Evolutionary conservation across 2,329 filamentous ascomycete genomes (phyloP).

Genomic region (Fusarium chaquense): DNA sequence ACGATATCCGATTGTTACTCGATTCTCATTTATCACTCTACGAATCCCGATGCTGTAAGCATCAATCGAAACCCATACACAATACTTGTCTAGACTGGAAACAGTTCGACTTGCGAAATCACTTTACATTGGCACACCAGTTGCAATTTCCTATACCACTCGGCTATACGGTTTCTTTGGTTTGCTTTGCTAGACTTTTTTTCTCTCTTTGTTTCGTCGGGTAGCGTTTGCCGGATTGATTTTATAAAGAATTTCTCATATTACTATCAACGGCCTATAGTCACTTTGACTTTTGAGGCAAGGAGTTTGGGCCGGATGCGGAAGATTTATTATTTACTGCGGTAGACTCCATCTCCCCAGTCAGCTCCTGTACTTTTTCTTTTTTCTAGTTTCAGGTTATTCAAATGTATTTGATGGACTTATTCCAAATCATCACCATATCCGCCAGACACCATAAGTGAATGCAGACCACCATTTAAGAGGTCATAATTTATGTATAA

Average conservation of each 20-base stretch:
- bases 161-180: conserved; percentile 3
- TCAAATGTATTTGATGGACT: conserved; percentile 42
- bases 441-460: conserved; percentile 34
- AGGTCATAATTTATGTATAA: conserved; percentile 39
- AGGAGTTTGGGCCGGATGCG: conserved; percentile 40
- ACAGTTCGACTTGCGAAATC: conserved; percentile 8
- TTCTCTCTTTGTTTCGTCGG: conserved; percentile 4
- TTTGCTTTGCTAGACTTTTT: conserved; percentile 18
- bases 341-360: conserved; percentile 3
- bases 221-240: conserved; percentile 11
- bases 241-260: conserved; percentile 13
- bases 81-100: not conserved
- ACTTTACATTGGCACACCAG: conserved; percentile 36
- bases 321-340: conserved; percentile 40
- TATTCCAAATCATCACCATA: conserved; percentile 23
- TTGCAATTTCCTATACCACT: conserved; percentile 32
- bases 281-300: conserved; percentile 24
- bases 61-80: not conserved
- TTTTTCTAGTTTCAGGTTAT: conserved; percentile 24
- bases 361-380: conserved; percentile 24
- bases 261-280: conserved; percentile 16
- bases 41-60: conserved; percentile 1
- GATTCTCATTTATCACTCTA: not conserved
- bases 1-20: conserved; percentile 2
- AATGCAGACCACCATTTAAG: conserved; percentile 32